phyloP scores from a whole-genome alignment of 106 monocot species.

The Dendrobium officinale region DNA sequence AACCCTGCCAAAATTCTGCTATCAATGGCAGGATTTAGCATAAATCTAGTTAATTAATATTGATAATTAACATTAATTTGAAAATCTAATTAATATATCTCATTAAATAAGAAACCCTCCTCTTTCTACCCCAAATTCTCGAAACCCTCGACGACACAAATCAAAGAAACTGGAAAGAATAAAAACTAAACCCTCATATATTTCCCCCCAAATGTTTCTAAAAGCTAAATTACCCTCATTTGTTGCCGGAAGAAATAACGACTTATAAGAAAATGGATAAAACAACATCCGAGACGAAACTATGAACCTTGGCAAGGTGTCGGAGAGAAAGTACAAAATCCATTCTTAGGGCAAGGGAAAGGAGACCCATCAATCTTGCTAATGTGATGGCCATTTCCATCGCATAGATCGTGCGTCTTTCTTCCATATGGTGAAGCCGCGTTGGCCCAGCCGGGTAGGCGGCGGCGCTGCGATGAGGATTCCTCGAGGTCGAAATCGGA shows the following conservation, averaged over 20 bases:
- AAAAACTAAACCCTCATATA: no score
- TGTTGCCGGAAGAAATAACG: neutral
- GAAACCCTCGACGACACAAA: no score
- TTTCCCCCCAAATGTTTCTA: no score
- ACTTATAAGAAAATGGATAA: neutral
- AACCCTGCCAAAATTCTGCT: no score
- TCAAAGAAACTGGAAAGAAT: no score
- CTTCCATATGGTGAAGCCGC: neutral
- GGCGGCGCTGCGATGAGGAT: slow-evolving; percentile 23
- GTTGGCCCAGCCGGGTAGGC: slow-evolving; percentile 38
- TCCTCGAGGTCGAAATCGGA: neutral
- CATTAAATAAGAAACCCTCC: no score
- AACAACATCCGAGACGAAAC: neutral
- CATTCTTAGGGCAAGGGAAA: neutral
- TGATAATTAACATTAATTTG: no score
- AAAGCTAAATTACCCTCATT: neutral
- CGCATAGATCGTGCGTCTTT: neutral
- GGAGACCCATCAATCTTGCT: neutral
- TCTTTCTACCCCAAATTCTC: no score
- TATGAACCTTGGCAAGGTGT: slow-evolving; percentile 20
- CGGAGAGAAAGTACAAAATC: slow-evolving; percentile 10
- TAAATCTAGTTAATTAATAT: no score
- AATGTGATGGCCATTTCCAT: neutral
- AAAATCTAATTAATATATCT: no score
- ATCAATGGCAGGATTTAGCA: no score